Evolutionary conservation across 805 yeast genomes (phyloP).

Genomic region (Ogataea neopini): DNA sequence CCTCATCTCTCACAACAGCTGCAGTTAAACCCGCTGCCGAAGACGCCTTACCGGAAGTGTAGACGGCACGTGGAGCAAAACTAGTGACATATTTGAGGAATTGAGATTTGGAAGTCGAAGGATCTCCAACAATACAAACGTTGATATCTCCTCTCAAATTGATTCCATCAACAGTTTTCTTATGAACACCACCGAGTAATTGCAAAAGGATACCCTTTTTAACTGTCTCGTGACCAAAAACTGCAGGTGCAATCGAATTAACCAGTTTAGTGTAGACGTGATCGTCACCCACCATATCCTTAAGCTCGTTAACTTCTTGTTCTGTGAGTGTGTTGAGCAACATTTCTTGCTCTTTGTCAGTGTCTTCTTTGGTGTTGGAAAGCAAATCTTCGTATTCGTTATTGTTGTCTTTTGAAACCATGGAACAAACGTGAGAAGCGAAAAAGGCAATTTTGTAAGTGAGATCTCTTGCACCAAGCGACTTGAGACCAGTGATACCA

Average conservation of each 20-base stretch:
- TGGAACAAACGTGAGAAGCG: constrained; percentile 85
- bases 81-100: constrained; percentile 90
- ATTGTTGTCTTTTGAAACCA: constrained; percentile 40
- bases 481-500: constrained; percentile 85
- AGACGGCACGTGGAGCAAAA: constrained; percentile 90
- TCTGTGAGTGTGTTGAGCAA: constrained; percentile 77
- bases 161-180: constrained; percentile 89
- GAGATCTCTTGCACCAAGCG: constrained; percentile 92
- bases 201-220: constrained; percentile 91
- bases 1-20: constrained; percentile 96
- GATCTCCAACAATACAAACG: constrained; percentile 96
- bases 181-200: constrained; percentile 93
- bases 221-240: constrained; percentile 91
- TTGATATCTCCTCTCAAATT: constrained; percentile 95
- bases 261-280: constrained; percentile 84
- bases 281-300: constrained; percentile 87
- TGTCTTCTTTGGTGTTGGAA: constrained; percentile 36
- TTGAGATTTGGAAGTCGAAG: constrained; percentile 96
- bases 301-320: constrained; percentile 80
- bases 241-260: constrained; percentile 90
- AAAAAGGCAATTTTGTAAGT: constrained; percentile 89
- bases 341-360: constrained; percentile 74
- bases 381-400: constrained; percentile 23
- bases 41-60: constrained; percentile 97
- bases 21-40: constrained; percentile 99